These are phyloP conservation scores for Aspergillus leporis DNA, from an alignment of 495 filamentous ascomycete species.

Conservation along the genomic window DNA sequence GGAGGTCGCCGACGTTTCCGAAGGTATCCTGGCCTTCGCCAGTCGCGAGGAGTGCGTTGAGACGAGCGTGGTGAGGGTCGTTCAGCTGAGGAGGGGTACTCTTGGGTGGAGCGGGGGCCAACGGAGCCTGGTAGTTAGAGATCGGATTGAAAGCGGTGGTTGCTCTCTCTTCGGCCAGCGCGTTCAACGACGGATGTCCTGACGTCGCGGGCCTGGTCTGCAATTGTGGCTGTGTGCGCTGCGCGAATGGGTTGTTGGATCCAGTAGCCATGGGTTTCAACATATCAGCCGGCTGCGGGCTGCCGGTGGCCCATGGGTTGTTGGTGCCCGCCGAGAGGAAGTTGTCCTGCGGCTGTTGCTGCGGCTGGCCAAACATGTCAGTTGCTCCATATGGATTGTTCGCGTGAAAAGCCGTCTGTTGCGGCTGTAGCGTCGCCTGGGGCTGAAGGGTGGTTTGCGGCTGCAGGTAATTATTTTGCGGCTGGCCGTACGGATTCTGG, in stretches of 20 bases:
- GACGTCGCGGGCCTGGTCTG: conserved; percentile 57
- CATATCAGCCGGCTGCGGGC: conserved; percentile 41
- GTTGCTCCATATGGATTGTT: conserved; percentile 68
- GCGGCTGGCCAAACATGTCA: conserved; percentile 45
- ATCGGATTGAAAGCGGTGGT: conserved; percentile 52
- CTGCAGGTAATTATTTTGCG: conserved; percentile 52
- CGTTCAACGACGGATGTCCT: conserved; percentile 64
- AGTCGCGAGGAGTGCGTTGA: conserved; percentile 83
- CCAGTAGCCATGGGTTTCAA: conserved; percentile 68
- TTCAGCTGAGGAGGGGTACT: conserved; percentile 43
- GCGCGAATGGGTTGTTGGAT: conserved; percentile 94
- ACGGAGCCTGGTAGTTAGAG: conserved; percentile 50
- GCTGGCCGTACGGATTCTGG: conserved; percentile 55
- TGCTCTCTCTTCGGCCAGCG: conserved; percentile 69
- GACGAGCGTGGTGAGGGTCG: conserved; percentile 78
- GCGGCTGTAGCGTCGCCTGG: conserved; percentile 45
- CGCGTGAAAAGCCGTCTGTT: conserved; percentile 68
- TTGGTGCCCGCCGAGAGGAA: conserved; percentile 73
- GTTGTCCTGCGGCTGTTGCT: conserved; percentile 56
- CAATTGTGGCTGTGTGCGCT: conserved; percentile 49
- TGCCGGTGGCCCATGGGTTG: conserved; percentile 67
- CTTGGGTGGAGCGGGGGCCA: conserved; percentile 38
- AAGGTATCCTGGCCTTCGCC: conserved; percentile 97
- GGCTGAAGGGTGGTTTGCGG: conserved; percentile 53
- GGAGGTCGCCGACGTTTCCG: conserved; percentile 89